A percentile compares a stretch with the other conserved stretches of the same genome.
These are phyloP conservation scores for Hericium rajendrae DNA, from an alignment of 768 basidiomycete species.

Conservation along the genomic window DNA sequence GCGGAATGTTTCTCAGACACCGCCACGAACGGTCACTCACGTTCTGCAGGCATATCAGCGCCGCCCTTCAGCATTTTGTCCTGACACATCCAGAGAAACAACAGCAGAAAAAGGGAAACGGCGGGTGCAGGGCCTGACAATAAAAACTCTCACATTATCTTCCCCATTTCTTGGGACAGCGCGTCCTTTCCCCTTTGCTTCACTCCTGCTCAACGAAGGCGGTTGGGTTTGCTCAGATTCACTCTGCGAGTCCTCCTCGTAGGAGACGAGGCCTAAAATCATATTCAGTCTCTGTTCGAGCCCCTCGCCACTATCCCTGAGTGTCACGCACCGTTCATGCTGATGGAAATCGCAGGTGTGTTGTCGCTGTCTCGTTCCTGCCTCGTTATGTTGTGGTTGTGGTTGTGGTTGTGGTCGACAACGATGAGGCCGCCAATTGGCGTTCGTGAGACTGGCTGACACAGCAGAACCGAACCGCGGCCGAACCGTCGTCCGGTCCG, in stretches of 20 bases:
- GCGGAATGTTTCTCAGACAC: background rate
- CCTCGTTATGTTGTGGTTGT: no score
- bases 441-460: no score
- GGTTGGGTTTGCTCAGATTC: slow-evolving; percentile 6
- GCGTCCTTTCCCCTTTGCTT: background rate
- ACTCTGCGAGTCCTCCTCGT: slow-evolving; percentile 15
- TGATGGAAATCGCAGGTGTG: no score
- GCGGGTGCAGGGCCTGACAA: slow-evolving; percentile 10
- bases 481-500: no score
- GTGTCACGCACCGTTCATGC: no score
- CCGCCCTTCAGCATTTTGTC: slow-evolving; percentile 12
- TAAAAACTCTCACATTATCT: slow-evolving; percentile 16
- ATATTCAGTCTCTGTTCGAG: background rate
- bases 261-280: slow-evolving; percentile 10
- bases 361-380: no score
- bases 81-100: slow-evolving; percentile 13
- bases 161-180: background rate
- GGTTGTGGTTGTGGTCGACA: background rate
- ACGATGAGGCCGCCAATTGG: background rate
- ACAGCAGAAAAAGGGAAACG: slow-evolving; percentile 17
- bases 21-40: background rate
- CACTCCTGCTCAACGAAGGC: background rate
- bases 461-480: no score
- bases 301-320: no score
- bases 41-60: slow-evolving; percentile 5